Evolutionary conservation across 2,329 filamentous ascomycete species (phyloP), one percentile per base, ranked within the genome.

Genomic region (Dryadomyces quercus-mongolicae): DNA sequence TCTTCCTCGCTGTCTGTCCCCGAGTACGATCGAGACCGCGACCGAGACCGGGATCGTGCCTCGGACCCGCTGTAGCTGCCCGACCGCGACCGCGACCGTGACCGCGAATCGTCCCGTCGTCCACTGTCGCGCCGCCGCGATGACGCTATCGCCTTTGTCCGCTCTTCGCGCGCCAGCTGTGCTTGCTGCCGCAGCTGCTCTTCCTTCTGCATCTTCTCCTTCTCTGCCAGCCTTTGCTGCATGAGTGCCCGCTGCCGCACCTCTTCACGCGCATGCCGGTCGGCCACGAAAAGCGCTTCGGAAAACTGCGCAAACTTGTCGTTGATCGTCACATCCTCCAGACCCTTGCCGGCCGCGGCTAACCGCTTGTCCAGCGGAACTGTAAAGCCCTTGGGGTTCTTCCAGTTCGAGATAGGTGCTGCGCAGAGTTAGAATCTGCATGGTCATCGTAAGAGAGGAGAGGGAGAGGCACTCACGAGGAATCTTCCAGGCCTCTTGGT

Each of bases 331-430:
- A 95, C 83, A 66, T 98, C 93, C 68, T 96, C 90, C 58, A 98
- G 67, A 0, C 89, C 89, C 63, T 93, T 80, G 13, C 93, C 93
- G 67, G 97, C 92, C 9, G 93, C 92, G 18, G 93, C 93, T 61
- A 98, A 72, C 65, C 93, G 85, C 74, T 98, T 98, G 68, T 98
- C 93, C 52, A 98, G 70, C 0, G 93, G 89, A 1, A 98, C 88
- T 0, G 93, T 98, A 66, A 95, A 98, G 63, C 93, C 93, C 73
- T 97, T 97, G 1, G 92, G 88, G 68, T 98, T 98, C 79, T 98
- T 98, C 93, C 93, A 98, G 69, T 97, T 97, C 20, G 88, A 95
- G 2, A 98, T 85, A 0, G 92, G 88, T 2, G 92, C 59, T 60
- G 50, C 90, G 0, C 5, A 9, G n/a, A 5, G 31, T 54, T 31